Base-by-base conservation (phyloP, 371 early-diverging fungal genomes). In the Mortierella sp. region DNA sequence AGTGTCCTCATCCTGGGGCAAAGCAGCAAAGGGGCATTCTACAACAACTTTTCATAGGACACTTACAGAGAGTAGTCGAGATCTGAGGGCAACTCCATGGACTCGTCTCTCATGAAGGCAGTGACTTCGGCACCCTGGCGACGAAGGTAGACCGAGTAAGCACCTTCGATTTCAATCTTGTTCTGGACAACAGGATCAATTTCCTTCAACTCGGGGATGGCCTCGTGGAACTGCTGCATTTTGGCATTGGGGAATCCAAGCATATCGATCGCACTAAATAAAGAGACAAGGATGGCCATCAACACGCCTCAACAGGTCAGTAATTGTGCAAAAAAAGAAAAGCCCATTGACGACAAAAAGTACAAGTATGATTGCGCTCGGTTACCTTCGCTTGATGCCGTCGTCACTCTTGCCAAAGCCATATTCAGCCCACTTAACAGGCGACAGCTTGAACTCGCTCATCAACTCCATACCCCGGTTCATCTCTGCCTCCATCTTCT, bases 101-200 rank as follows among this genome's bases (percentile, higher is more conserved):
- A 83, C 73, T 94, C 94, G 68, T 95, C 94, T 50, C 91, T 85
- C 82, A 92, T 91, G 68, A 94, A 89, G 22, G 90, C 86, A 53
- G 73, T 79, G 19, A 94, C 91, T 71, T 94, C 94, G 0, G 80
- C 71, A 50, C 85, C 88, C 77, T 95, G 95, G 48, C 90, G 89
- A 64, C 90, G 89, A 66, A 95, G 80, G 66, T 92, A 94, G n/a
- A 91, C 91, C 44, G 91, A 89, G 73, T 95, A 95, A 41, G 90
- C 90, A 11, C 93, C 91, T 85, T 91, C 93, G 69, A 93, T 88
- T 41, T 85, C 71, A 68, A 93, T 76, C 63, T 92, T 86, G 39
- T 86, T 86, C 47, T 77, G 80, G 29, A 91, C 74, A 1, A 79
- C 70, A n/a, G 80, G 74, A 31, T 86, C 85, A n/a, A 92, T 68